Evolutionary conservation across 352 stramenopile species (phyloP).

Genomic region (Nothophytophthora sp.): DNA sequence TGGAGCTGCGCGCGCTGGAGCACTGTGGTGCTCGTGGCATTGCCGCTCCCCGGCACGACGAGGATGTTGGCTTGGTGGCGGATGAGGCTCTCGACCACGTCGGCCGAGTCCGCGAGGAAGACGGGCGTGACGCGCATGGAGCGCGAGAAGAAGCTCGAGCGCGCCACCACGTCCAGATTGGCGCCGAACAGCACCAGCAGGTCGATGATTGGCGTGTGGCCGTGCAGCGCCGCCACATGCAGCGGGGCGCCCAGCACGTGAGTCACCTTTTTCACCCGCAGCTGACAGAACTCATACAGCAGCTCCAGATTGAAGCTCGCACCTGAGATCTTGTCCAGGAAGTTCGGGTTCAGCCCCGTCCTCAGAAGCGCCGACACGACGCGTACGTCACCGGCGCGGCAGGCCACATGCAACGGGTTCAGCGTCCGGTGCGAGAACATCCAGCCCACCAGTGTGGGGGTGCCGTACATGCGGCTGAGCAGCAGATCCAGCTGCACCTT

Average conservation of each 20-base stretch:
- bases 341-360: constrained; percentile 69
- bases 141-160: constrained; percentile 65
- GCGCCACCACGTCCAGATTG: constrained; percentile 60
- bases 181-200: constrained; percentile 56
- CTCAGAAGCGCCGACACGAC: constrained; percentile 62
- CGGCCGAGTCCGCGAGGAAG: constrained; percentile 72
- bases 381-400: constrained; percentile 53
- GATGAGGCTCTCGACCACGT: constrained; percentile 69
- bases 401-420: constrained; percentile 79
- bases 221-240: constrained; percentile 68
- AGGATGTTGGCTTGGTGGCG: constrained; percentile 70
- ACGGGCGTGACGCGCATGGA: constrained; percentile 71
- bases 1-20: constrained; percentile 69
- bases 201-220: constrained; percentile 63
- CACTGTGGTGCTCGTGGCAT: constrained; percentile 70
- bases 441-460: constrained; percentile 53
- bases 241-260: constrained; percentile 69
- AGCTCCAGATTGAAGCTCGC: constrained; percentile 57
- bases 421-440: constrained; percentile 68
- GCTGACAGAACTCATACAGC: constrained; percentile 67
- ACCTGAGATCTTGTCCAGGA: constrained; percentile 78
- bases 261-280: constrained; percentile 64
- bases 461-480: constrained; percentile 75
- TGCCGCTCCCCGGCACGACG: constrained; percentile 59
- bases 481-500: constrained; percentile 65